These are phyloP conservation scores for Stentor roeselii DNA, from an alignment of 73 alveolate species.

Conservation along the genomic window DNA sequence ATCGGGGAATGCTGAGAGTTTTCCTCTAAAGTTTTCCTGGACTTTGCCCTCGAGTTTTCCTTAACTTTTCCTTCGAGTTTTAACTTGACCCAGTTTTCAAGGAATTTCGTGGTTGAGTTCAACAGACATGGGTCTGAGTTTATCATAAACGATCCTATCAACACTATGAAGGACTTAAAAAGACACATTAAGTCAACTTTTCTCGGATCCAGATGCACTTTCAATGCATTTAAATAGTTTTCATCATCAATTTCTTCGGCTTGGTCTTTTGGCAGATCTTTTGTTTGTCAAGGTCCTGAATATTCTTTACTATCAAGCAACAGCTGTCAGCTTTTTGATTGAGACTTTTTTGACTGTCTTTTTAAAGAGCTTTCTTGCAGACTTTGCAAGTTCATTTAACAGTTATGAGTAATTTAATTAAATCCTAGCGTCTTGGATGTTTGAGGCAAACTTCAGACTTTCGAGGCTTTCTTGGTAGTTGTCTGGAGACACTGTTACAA, in stretches of 20 bases:
- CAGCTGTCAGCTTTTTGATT: too few species aligned
- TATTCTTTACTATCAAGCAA: background rate
- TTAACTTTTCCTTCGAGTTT: background rate
- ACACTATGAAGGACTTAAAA: background rate
- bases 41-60: background rate
- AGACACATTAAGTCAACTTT: background rate
- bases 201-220: background rate
- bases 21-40: background rate
- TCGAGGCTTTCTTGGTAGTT: background rate
- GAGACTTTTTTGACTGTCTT: too few species aligned
- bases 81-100: background rate
- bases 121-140: background rate
- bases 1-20: too few species aligned
- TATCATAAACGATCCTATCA: background rate
- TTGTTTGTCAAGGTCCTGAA: background rate
- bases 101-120: background rate
- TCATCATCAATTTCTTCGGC: background rate
- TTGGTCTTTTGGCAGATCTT: too few species aligned
- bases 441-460: background rate
- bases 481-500: constrained; percentile 11
- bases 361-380: too few species aligned
- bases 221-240: background rate
- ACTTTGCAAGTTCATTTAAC: too few species aligned
- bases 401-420: too few species aligned
- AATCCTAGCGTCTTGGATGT: constrained; percentile 4